Conservation (phyloP, 2,329 filamentous ascomycete genomes). For the Trichoderma arundinaceum region DNA sequence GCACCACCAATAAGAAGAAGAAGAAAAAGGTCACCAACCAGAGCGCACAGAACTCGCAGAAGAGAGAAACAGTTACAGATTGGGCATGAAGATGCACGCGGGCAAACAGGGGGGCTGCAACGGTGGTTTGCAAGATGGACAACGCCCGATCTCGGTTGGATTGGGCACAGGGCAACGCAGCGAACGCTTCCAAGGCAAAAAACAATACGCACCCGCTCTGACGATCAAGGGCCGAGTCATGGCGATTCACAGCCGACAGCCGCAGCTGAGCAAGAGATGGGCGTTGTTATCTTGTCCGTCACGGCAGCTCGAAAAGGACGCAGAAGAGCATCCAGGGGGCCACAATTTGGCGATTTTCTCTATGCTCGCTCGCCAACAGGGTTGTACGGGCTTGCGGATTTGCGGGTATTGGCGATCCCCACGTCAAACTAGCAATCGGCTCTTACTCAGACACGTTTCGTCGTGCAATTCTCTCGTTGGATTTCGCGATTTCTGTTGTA, state of each 20-base stretch:
- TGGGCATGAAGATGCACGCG: no score
- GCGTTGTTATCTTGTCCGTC: slow-evolving; percentile 6
- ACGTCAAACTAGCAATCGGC: slow-evolving; percentile 7
- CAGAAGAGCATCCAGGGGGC: no score
- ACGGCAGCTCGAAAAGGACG: no score
- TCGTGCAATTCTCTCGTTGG: neutral
- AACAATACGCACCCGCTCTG: slow-evolving; percentile 61
- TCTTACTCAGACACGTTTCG: neutral
- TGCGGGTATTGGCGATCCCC: slow-evolving; percentile 28
- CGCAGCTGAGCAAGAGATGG: neutral
- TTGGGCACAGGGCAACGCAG: no score
- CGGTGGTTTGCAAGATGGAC: no score
- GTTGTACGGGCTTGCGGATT: neutral
- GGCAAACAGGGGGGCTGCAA: no score
- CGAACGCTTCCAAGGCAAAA: neutral
- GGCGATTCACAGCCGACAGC: slow-evolving; percentile 40
- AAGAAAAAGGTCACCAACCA: neutral
- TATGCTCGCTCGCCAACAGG: slow-evolving; percentile 1
- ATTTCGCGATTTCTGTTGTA: neutral
- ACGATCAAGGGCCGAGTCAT: slow-evolving; percentile 67
- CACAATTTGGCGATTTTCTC: slow-evolving; percentile 9
- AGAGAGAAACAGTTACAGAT: no score
- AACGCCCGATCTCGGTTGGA: no score
- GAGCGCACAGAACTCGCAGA: no score
- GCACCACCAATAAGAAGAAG: neutral